Evolutionary conservation across 352 stramenopile species (phyloP), one percentile per base, ranked within the genome.

Genomic region (Phytopythium cucurbitacearum): DNA sequence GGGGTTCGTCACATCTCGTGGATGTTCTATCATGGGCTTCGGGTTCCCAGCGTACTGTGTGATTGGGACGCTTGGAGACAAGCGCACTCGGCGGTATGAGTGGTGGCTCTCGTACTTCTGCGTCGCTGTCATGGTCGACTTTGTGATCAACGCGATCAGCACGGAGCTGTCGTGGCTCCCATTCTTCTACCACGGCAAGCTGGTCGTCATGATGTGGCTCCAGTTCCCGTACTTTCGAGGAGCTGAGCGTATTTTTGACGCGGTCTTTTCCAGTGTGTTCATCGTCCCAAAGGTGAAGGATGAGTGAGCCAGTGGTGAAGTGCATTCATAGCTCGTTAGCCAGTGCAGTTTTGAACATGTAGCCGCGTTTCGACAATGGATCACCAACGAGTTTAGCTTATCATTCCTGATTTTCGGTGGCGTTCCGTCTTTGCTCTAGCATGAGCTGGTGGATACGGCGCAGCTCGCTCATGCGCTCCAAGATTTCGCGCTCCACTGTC

Each of bases 141-240:
- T 91, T 53, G 50, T 89, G 15, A 63, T 92, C 51, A 81, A 64
- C 2, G 64, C 77, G 28, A 53, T 92, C 15, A 71, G 59, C 49
- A 50, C 64, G 38, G 72, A 72, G 45, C 64, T 95, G 28, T 67
- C 56, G 48, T 96, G 87, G 87, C 60, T 96, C 33, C 87, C 87
- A 47, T 59, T 96, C 28, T 94, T 91, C 61, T 92, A 89, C 56
- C 87, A 96, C 60, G 62, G 49, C n/a, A 94, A 95, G 67, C 51
- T 96, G 57, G 52, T 91, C 21, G 57, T 81, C 38, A 79, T 93
- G 65, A 77, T 96, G 66, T 95, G 83, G 82, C 83, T 96, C 10
- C 87, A 96, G 64, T 93, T 96, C 58, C 87, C 87, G 38, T 95
- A 96, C 67, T 96, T 96, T 55, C 84, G 85, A 40, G 87, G 87